phyloP scores from a whole-genome alignment of 495 filamentous ascomycete species.

The Xylaria telfairii region DNA sequence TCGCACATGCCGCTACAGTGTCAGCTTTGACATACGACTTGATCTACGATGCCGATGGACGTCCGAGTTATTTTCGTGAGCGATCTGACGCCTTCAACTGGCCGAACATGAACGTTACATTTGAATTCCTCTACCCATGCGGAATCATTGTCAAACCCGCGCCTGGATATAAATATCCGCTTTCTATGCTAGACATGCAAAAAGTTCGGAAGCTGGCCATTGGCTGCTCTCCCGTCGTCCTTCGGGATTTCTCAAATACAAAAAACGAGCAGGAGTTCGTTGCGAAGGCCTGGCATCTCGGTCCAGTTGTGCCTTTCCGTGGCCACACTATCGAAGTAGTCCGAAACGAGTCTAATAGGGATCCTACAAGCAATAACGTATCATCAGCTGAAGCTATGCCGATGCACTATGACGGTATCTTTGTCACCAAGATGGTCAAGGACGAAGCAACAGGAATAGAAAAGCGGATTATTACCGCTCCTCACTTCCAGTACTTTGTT shows the following conservation, averaged over 20 bases:
- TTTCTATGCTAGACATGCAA: slow-evolving; percentile 45
- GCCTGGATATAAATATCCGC: not conserved
- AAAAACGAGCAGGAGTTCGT: slow-evolving; percentile 51
- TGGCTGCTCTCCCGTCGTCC: slow-evolving; percentile 57
- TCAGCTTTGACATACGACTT: slow-evolving; percentile 42
- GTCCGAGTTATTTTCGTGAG: slow-evolving; percentile 50
- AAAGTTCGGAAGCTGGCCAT: slow-evolving; percentile 58
- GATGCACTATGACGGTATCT: not conserved
- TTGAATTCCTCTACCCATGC: slow-evolving; percentile 34
- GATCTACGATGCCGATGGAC: slow-evolving; percentile 43
- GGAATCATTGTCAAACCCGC: slow-evolving; percentile 27
- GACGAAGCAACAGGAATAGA: not conserved
- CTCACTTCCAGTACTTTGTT: slow-evolving; percentile 10
- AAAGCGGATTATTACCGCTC: not conserved
- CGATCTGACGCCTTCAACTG: slow-evolving; percentile 50
- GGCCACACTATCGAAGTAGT: not conserved
- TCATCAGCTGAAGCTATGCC: not conserved
- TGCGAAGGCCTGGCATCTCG: slow-evolving; percentile 39
- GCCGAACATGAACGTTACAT: slow-evolving; percentile 43
- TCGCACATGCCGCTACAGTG: slow-evolving; percentile 44
- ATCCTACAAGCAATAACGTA: not conserved
- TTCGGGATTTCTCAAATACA: slow-evolving; percentile 58
- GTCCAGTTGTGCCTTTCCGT: not conserved
- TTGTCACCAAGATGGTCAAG: slow-evolving; percentile 9
- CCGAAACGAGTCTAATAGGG: not conserved